phyloP scores from a whole-genome alignment of 2,329 filamentous ascomycete genomes.

The Xylaria multiplex region DNA sequence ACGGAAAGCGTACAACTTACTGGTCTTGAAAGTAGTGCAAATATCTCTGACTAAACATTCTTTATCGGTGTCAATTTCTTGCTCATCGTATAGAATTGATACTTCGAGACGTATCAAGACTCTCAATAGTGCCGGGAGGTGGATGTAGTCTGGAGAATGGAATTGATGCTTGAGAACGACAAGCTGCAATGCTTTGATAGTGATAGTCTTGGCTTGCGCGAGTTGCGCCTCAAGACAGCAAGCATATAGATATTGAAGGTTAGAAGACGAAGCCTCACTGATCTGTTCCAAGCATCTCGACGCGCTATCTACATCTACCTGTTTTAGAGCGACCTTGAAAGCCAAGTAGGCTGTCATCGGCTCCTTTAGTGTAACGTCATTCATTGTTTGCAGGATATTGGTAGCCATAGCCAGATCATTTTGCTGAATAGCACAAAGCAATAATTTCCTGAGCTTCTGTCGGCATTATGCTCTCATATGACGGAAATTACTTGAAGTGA shows the following conservation, averaged over 20 bases:
- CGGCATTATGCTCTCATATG: constrained; percentile 27
- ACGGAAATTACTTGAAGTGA: constrained; percentile 15
- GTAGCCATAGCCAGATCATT: constrained; percentile 65
- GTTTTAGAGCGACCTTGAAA: constrained; percentile 76
- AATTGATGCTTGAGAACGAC: constrained; percentile 67
- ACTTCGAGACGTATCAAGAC: constrained; percentile 65
- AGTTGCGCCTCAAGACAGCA: constrained; percentile 82
- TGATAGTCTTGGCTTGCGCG: constrained; percentile 68
- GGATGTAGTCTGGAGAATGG: constrained; percentile 58
- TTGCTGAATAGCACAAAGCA: constrained; percentile 73
- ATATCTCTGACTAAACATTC: constrained; percentile 57
- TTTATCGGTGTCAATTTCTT: constrained; percentile 34
- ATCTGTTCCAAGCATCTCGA: constrained; percentile 71
- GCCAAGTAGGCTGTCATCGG: constrained; percentile 76
- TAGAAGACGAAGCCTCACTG: constrained; percentile 60
- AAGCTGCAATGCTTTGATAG: constrained; percentile 67
- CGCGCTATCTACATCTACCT: constrained; percentile 67
- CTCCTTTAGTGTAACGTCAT: constrained; percentile 66
- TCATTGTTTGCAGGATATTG: constrained; percentile 68
- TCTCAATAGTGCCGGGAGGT: constrained; percentile 72
- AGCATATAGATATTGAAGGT: constrained; percentile 76
- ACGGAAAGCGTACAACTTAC: constrained; percentile 46
- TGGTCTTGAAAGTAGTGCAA: constrained; percentile 61
- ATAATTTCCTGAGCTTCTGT: constrained; percentile 68
- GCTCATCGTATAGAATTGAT: constrained; percentile 53